Base-by-base conservation (phyloP, 306 rosid genomes). In the Citrullus mucosospermus region DNA sequence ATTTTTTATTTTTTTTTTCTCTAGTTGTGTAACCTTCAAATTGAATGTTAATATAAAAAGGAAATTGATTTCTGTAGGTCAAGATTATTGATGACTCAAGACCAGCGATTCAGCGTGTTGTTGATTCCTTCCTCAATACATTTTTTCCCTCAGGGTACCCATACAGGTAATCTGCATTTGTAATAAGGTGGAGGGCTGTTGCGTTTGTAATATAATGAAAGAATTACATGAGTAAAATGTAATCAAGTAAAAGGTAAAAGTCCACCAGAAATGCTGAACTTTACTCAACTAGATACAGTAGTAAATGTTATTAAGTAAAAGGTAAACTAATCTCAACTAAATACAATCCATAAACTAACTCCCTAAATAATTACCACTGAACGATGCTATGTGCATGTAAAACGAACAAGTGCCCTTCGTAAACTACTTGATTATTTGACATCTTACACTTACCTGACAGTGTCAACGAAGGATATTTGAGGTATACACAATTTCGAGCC, bases 121-220 rank as follows among this genome's bases (percentile, higher is more conserved):
- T 74, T 39, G 92, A 88, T 43, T 88, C 91, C 22, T 92, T 95
- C 83, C 85, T 86, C 70, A 86, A 83, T 80, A 92, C 86, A 17
- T 91, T 95, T 88, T 92, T 91, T 44, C 99, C 99, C 48, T 92
- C 96, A 1, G 99, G 97, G 80, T 92, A 95, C 80, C 99, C 98
- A 14, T 88, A 91, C 82, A 92, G 98, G 99, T 84, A 76, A 74
- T 25, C 34, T 54, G 46, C 22, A 54, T 53, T 48, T 48, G 54
- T 48, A 53, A 17, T 53, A 53, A 16, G 56, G 56, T 15, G 57
- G 57, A 16, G 57, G 8, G 8, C 9, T 53, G 20, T 53, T 53
- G 57, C 2, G 17, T 53, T 1, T 53, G n/a, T 53, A 53, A 53
- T 53, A 16, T 16, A 53, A 15, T 53, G 57, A 53, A 53, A 53